These are phyloP conservation scores for Alternaria dauci DNA, from an alignment of 2,329 filamentous ascomycete genomes.

Conservation along the genomic window DNA sequence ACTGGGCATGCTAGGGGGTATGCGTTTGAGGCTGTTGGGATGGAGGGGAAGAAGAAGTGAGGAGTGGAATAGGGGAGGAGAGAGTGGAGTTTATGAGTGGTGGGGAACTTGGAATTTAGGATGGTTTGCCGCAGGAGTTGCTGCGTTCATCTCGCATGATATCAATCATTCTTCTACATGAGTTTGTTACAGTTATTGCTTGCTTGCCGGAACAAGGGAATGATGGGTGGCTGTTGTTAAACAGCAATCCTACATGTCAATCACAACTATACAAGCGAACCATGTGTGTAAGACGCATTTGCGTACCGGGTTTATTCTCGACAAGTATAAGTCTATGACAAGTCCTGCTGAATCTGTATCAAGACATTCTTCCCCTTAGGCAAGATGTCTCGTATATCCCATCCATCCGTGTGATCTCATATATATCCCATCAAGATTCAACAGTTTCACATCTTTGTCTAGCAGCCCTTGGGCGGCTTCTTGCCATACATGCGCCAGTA, in stretches of 20 bases:
- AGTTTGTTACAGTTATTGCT: neutral
- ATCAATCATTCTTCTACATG: neutral
- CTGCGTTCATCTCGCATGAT: neutral
- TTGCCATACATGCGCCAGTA: neutral
- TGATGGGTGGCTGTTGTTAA: neutral
- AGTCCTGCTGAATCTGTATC: neutral
- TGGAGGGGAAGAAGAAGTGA: conserved; percentile 13
- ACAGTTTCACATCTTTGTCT: neutral
- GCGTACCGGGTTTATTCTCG: neutral
- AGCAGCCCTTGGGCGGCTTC: neutral
- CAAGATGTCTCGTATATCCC: neutral
- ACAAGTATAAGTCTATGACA: neutral
- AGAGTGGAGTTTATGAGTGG: neutral
- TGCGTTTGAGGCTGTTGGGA: conserved; percentile 38
- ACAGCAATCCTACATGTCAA: neutral
- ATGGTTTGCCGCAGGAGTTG: neutral
- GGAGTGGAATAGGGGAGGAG: neutral
- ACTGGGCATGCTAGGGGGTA: conserved; percentile 30
- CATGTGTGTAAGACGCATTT: neutral
- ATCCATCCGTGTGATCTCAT: neutral
- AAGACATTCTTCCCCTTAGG: neutral
- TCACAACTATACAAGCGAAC: neutral
- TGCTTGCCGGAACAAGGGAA: neutral
- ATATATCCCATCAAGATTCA: neutral
- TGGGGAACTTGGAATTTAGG: too few relatives aligned